Evolutionary conservation across 805 yeast genomes (phyloP), one percentile per base, ranked within the genome.

Genomic region (Teunomyces aglyptinius): DNA sequence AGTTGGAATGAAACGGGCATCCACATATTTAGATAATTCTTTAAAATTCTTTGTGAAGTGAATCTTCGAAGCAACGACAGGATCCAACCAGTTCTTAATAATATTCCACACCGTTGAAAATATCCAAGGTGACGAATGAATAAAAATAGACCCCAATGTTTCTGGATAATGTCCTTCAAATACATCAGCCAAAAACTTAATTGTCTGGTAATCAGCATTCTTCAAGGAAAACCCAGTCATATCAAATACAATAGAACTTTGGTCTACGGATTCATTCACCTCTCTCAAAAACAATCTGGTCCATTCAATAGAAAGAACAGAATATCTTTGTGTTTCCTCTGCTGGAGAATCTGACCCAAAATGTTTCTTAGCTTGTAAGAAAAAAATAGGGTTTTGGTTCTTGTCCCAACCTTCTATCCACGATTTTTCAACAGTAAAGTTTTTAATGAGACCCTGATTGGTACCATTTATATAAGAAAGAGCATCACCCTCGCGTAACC

Each of bases 91-190:
- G 57, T 85, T 83, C 65, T 89, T 89, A 57, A 94, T 82, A 55
- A 92, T 81, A 55, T 84, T 86, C 98, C 99, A 94, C 49, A 92
- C 88, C 19, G 97, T 92, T 43, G 87, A 82, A 71, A 94, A 94
- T 45, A 94, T 81, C 98, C 97, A 90, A 22, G 99, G 99, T 0
- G 99, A 97, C 57, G 87, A 86, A 70, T 89, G 96, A 50, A 94
- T 86, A 54, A 89, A 78, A 44, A 94, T 71, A 46, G 80, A 80
- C 13, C 96, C 97, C 49, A 94, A 76, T 34, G 89, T 85, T 68
- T 94, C 99, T 1, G 99, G 99, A 64, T 92, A 94, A 63, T 92
- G 96, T 0, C 96, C 96, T 73, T 94, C 98, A 65, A 94, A 90
- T 50, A 91, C 86, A 45, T 82, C 80, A 50, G 91, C 85, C 68